Conservation (phyloP, 768 basidiomycete genomes). For the Scleroderma bovista region DNA sequence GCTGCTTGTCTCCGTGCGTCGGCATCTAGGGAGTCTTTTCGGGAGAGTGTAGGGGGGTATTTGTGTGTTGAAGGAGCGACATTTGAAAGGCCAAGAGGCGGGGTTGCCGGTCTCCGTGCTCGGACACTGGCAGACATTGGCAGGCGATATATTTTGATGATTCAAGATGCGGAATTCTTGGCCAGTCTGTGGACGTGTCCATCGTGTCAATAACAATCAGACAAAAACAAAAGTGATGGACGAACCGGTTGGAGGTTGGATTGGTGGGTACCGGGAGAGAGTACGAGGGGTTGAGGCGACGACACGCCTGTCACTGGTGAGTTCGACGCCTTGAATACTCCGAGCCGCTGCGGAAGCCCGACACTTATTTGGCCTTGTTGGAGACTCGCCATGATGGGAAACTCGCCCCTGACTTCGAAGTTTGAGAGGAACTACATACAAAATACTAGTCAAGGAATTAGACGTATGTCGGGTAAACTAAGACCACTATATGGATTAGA, state of each 20-base stretch:
- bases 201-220: neutral
- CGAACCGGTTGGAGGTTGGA: neutral
- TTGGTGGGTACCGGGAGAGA: neutral
- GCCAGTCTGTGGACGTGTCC: neutral
- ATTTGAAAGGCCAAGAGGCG: conserved; percentile 44
- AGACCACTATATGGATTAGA: no score
- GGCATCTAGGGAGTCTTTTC: conserved; percentile 66
- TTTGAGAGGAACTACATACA: no score
- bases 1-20: conserved; percentile 67
- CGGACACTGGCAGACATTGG: conserved; percentile 48
- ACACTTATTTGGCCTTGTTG: no score
- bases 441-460: no score
- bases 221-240: neutral
- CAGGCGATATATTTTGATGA: neutral
- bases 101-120: conserved; percentile 64
- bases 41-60: conserved; percentile 50
- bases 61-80: conserved; percentile 36
- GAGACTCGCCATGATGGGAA: no score
- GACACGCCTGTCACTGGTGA: neutral
- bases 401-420: no score
- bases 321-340: neutral
- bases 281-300: neutral
- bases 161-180: neutral
- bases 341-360: no score
- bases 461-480: no score